A percentile compares a stretch with the other conserved stretches of the same genome.
These are phyloP conservation scores for Pythium coloratum DNA, from an alignment of 352 stramenopile species.

Conservation along the genomic window DNA sequence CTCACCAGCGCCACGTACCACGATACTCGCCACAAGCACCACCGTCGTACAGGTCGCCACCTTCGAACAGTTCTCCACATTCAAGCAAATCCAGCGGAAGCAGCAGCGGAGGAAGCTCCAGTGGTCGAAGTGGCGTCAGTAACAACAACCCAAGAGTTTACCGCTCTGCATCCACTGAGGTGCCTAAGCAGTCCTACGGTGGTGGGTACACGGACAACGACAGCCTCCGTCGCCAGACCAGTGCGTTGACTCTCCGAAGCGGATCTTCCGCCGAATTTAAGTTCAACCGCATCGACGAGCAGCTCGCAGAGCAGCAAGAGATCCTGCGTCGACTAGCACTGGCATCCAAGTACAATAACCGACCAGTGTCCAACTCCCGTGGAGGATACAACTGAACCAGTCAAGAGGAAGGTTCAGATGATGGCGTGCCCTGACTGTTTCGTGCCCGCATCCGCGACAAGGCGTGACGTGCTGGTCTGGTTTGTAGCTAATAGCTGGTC, in stretches of 20 bases:
- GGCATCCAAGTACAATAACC: constrained; percentile 7
- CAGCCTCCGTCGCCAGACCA: background rate
- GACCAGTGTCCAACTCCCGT: background rate
- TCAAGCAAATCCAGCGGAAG: constrained; percentile 1
- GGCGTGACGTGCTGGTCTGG: background rate
- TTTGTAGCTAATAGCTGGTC: background rate
- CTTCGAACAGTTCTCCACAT: background rate
- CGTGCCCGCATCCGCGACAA: background rate
- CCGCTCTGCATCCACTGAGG: background rate
- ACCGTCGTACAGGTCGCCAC: background rate
- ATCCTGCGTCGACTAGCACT: constrained; percentile 31
- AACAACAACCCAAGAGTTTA: background rate
- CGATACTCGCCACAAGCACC: background rate
- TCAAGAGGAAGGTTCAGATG: background rate
- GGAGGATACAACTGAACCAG: background rate
- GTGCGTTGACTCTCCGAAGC: background rate
- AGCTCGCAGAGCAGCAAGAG: constrained; percentile 33
- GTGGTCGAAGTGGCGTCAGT: background rate
- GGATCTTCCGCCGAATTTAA: background rate
- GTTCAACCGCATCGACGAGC: constrained; percentile 28
- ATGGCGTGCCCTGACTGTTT: background rate
- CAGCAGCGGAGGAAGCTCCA: constrained; percentile 1
- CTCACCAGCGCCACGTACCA: background rate
- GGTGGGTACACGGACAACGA: background rate
- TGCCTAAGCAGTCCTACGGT: background rate